Evolutionary conservation across 768 basidiomycete genomes (phyloP), one percentile per base, ranked within the genome.

Genomic region (Gyrodon lividus): DNA sequence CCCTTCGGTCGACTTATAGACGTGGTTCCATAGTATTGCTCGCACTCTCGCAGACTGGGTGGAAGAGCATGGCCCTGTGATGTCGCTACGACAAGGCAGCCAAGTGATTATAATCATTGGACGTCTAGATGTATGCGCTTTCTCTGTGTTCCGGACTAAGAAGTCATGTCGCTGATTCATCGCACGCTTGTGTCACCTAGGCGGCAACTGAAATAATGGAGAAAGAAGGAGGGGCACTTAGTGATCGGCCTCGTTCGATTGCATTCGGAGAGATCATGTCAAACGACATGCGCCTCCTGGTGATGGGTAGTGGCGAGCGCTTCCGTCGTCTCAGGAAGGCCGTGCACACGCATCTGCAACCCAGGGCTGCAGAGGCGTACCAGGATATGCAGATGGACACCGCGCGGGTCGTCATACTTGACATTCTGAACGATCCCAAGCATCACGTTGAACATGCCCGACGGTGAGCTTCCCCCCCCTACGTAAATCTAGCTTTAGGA

Each of bases 201-300:
- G 76, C 76, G 3, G 81, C 81, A 0, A 68, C 77, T 0, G 79
- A 83, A 4, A 77, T 84, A 49, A 78, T 84, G 80, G 83, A 83
- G 61, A 78, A 79, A 41, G 77, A 82, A 57, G 80, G 82, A 0
- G 77, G 74, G 0, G 57, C 68, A 0, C 67, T 78, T 13, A 74
- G 72, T 0, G 82, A 84, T 55, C 66, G 83, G 30, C 82, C 82
- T 10, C 58, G 59, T 2, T 68, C 65, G 17, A 77, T 83, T 40
- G 72, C 83, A 0, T 82, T 74, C 0, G 76, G 77, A 1, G 81
- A 83, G 39, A 79, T 79, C 0, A 66, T 84, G 0, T 79, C 77
- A 0, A 76, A 76, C 2, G 80, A 77, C 0, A 80, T 83, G 82
- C 67, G 80, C 22, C 70, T 79, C 20, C 47, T 83, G 28, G 59